Evolutionary conservation across 169 alveolate species (phyloP).

Genomic region (Plasmodium gaboni): DNA sequence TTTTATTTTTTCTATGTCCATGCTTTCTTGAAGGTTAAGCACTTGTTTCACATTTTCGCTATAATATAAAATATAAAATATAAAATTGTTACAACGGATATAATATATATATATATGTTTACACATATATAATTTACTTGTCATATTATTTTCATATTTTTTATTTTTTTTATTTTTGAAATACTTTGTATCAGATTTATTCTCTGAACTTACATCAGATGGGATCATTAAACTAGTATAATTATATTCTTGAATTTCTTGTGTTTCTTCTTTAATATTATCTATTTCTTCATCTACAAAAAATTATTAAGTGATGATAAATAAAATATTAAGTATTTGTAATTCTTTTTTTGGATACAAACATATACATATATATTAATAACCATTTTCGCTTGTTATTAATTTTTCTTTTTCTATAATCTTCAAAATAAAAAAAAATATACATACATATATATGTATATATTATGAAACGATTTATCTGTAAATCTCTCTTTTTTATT

Average conservation of each 20-base stretch:
- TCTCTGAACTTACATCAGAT: constrained; percentile 16
- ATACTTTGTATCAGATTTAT: constrained; percentile 8
- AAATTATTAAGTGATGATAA: background rate
- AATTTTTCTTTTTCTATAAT: constrained; percentile 8
- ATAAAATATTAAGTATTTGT: background rate
- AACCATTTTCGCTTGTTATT: constrained; percentile 20
- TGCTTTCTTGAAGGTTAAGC: constrained; percentile 23
- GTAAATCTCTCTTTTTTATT: background rate
- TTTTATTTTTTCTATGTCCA: constrained; percentile 37
- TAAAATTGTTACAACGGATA: background rate
- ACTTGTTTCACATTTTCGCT: constrained; percentile 20
- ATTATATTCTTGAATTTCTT: background rate
- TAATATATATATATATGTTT: background rate
- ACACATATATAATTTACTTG: background rate
- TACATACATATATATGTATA: background rate
- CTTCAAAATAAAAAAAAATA: constrained; percentile 5
- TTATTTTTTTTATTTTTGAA: constrained; percentile 2
- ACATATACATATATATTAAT: background rate
- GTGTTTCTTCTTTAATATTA: background rate
- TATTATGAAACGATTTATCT: background rate
- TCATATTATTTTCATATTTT: no score
- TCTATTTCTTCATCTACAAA: constrained; percentile 6
- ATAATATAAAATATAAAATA: background rate
- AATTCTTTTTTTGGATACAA: background rate
- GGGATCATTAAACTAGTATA: constrained; percentile 26